These are phyloP conservation scores for Colletotrichum lentis DNA, from an alignment of 2,329 filamentous ascomycete species.

Conservation along the genomic window DNA sequence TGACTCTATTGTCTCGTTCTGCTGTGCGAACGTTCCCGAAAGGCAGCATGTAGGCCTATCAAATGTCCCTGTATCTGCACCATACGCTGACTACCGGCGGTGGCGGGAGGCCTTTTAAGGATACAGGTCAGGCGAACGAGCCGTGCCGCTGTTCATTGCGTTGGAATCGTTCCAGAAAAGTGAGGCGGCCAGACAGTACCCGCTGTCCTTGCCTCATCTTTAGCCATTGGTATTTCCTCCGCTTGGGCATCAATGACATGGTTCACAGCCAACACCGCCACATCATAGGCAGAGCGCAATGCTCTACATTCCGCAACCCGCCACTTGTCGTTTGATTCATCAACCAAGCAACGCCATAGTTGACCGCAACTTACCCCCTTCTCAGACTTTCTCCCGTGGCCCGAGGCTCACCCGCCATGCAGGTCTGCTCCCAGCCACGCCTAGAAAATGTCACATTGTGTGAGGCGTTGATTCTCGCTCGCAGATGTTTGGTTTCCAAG, in stretches of 20 bases:
- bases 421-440: background rate
- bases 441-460: background rate
- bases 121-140: background rate
- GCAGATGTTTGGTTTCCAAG: too few relatives aligned
- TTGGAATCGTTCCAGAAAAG: conserved; percentile 2
- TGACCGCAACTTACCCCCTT: background rate
- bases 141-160: background rate
- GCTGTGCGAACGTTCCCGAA: background rate
- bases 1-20: background rate
- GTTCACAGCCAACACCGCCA: background rate
- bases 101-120: background rate
- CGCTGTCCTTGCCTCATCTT: background rate
- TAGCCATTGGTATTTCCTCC: background rate
- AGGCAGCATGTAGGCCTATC: background rate
- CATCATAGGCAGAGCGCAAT: background rate
- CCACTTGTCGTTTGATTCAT: too few relatives aligned
- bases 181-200: background rate
- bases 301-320: background rate
- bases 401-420: background rate
- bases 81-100: background rate
- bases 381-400: background rate
- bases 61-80: background rate
- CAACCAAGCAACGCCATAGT: background rate
- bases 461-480: background rate
- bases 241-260: conserved; percentile 7